These are phyloP conservation scores for Daldinia eschscholtzii DNA, from an alignment of 2,329 filamentous ascomycete genomes.

Conservation along the genomic window DNA sequence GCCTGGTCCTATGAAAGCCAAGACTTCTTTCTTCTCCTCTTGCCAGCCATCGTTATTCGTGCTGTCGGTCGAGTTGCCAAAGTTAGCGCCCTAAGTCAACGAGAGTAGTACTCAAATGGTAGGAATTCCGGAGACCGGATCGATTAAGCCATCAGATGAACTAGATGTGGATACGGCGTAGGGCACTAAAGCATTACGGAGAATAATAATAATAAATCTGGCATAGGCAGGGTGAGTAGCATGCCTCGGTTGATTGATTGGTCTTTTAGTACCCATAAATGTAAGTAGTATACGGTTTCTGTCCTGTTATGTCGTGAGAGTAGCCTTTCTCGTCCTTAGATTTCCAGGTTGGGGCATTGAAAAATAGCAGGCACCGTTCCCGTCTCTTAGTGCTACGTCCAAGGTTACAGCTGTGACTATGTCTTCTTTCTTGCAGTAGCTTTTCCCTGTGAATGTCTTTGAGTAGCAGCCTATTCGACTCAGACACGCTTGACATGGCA, in stretches of 20 bases:
- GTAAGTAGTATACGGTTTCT: conserved; percentile 29
- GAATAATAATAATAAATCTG: conserved; percentile 25
- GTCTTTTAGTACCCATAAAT: conserved; percentile 21
- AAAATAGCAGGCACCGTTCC: conserved; percentile 32
- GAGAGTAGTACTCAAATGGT: conserved; percentile 15
- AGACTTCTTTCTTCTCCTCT: conserved; percentile 4
- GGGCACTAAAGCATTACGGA: conserved; percentile 13
- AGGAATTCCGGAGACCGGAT: conserved; percentile 14
- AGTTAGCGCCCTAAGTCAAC: conserved; percentile 1
- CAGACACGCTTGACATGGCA: conserved; percentile 27
- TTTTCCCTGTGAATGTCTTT: conserved; percentile 16
- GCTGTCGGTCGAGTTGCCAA: conserved; percentile 25
- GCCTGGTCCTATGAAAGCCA: conserved; percentile 29
- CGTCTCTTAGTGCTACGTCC: conserved; percentile 29
- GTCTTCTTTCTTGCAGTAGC: conserved; percentile 37
- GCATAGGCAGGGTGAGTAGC: conserved; percentile 13
- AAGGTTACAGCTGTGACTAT: conserved; percentile 41
- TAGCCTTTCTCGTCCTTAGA: conserved; percentile 38
- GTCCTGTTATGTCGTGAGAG: conserved; percentile 32
- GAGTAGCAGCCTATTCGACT: conserved; percentile 24
- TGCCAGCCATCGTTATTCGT: conserved; percentile 28
- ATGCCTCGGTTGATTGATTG: conserved; percentile 28
- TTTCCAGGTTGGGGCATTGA: conserved; percentile 41
- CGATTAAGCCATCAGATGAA: conserved; percentile 6
- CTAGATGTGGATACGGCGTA: conserved; percentile 1